Evolutionary conservation across 345 rosid genomes (phyloP), one percentile per base, ranked within the genome.

Genomic region (Clausena lansium): DNA sequence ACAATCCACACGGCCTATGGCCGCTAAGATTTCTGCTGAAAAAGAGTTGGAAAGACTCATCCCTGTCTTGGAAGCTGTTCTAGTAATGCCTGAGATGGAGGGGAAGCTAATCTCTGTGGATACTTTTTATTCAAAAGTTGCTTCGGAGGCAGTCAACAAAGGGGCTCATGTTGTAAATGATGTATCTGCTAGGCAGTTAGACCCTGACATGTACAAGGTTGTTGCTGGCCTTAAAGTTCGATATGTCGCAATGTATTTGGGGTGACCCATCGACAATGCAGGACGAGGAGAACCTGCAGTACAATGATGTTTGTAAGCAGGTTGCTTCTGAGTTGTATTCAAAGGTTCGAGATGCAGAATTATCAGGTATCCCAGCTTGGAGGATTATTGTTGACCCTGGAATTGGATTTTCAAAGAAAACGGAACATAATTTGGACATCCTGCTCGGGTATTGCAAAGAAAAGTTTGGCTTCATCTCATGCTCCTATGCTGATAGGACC

Each of bases 221-320:
- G 88, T 96, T 52, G 88, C 93, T 20, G 80, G 77, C 33, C 92
- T 95, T 50, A 83, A 84, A 41, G 95, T 89, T 81, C 97, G 97
- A 70, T 94, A 91, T 55, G 84, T 94, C 61, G 87, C 86, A 2
- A 96, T 94, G 98, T 97, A 96, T 89, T 94, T 94, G 99, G 82
- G 99, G 95, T 66, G 93, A 95, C 81, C 97, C 97, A 33, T 67
- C 84, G 36, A 91, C 98, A 41, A 96, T 94, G 97, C 99, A 96
- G 81, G 89, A 78, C 74, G 58, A 69, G 76, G 90, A 92, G 71
- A 90, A 96, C 83, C 75, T 94, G 82, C 84, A 89, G 24, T 94
- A 94, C 33, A 68, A 81, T 67, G 84, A 96, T 84, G 88, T 90
- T 27, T 91, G 97, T 78, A 78, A 79, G 66, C 88, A 92, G 81